Evolutionary conservation across 805 yeast genomes (phyloP).

Genomic region (Peterozyma xylosa): DNA sequence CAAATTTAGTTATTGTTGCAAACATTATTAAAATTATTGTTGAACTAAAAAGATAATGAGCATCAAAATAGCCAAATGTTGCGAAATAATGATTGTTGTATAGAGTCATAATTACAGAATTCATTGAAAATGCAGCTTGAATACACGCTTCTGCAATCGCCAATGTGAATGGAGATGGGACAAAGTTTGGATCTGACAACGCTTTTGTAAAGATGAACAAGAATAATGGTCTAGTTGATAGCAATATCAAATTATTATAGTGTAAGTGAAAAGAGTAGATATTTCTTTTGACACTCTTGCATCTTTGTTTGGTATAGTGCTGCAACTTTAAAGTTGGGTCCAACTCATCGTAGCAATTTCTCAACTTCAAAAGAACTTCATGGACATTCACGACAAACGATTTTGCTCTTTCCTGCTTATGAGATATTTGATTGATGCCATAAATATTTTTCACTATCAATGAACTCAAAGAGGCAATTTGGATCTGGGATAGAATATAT

Average conservation of each 20-base stretch:
- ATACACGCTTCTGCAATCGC: slow-evolving; percentile 9
- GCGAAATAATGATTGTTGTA: slow-evolving; percentile 4
- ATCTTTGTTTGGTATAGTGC: slow-evolving; percentile 2
- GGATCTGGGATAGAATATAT: slow-evolving; percentile 6
- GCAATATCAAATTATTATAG: slow-evolving; percentile 6
- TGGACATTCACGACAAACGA: slow-evolving; percentile 6
- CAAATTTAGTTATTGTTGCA: slow-evolving; percentile 1
- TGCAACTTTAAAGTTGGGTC: slow-evolving; percentile 8
- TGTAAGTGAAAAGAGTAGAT: slow-evolving; percentile 9
- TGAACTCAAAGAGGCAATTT: slow-evolving; percentile 4
- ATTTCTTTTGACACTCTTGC: slow-evolving; percentile 2
- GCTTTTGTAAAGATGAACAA: slow-evolving; percentile 5
- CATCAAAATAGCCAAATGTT: slow-evolving; percentile 7
- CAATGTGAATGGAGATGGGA: slow-evolving; percentile 4
- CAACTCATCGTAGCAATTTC: slow-evolving; percentile 6
- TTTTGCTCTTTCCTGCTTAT: neutral
- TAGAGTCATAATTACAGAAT: slow-evolving; percentile 4
- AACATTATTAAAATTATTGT: slow-evolving; percentile 6
- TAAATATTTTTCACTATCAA: slow-evolving; percentile 6
- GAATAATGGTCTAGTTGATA: slow-evolving; percentile 7
- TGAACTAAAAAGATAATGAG: slow-evolving; percentile 9
- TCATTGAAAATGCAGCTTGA: slow-evolving; percentile 6
- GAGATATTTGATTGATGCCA: slow-evolving; percentile 1
- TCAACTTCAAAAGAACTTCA: slow-evolving; percentile 4
- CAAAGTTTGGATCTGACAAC: neutral